Conservation (phyloP, 1,284 basidiomycete species). For the Ganoderma meredithae region DNA sequence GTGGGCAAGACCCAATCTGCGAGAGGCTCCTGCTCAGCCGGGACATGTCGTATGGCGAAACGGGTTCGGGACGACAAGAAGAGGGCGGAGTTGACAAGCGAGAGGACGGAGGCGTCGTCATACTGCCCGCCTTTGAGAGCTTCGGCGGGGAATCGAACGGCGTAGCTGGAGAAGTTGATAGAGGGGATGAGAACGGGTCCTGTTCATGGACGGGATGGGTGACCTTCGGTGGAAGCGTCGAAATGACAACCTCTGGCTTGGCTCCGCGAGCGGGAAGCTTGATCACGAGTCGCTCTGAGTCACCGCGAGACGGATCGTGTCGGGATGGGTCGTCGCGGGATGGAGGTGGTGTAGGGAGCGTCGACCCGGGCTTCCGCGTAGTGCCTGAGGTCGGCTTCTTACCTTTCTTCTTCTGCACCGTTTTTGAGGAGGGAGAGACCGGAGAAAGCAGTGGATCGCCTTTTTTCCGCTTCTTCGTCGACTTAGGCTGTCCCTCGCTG, state of each 20-base stretch:
- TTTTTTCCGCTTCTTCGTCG: conserved; percentile 33
- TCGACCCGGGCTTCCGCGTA: conserved; percentile 9
- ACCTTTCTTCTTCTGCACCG: conserved; percentile 16
- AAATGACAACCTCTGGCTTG: conserved; percentile 32
- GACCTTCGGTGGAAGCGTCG: conserved; percentile 9
- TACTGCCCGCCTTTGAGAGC: neutral
- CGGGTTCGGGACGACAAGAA: neutral
- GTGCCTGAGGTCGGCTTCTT: conserved; percentile 7
- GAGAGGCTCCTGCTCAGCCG: conserved; percentile 25
- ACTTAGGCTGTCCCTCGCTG: neutral
- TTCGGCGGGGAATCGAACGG: conserved; percentile 11
- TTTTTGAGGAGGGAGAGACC: conserved; percentile 23
- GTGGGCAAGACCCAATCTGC: conserved; percentile 20
- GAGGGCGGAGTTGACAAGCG: conserved; percentile 20
- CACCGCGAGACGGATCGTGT: conserved; percentile 14
- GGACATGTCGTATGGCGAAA: conserved; percentile 24
- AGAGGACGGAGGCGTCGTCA: conserved; percentile 10
- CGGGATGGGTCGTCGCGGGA: conserved; percentile 20
- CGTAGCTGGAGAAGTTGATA: conserved; percentile 22
- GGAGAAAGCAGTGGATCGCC: conserved; percentile 28
- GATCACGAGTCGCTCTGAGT: conserved; percentile 30
- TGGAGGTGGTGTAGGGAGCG: conserved; percentile 25
- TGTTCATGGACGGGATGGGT: neutral
- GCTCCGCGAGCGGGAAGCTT: conserved; percentile 27
- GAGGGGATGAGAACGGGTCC: conserved; percentile 18